Percentiles rank a stretch among this genome's conserved stretches.
Conservation (phyloP, 2,329 filamentous ascomycete genomes). For the Mycosphaerella arachidis region DNA sequence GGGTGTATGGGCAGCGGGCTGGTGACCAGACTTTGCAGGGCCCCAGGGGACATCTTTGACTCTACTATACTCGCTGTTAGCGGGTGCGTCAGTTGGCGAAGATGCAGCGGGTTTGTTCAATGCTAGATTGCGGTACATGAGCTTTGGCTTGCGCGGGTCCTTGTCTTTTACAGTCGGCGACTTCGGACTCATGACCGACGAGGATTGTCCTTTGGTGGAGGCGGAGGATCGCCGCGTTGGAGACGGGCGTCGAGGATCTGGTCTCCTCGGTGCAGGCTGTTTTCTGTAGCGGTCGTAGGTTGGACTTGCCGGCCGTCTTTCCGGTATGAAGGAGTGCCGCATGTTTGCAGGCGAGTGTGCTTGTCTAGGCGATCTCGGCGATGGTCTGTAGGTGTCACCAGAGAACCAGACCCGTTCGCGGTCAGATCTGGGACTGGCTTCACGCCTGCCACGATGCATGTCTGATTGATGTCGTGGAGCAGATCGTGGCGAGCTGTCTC, state of each 20-base stretch:
- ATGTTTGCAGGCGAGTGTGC: background rate
- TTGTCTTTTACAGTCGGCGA: background rate
- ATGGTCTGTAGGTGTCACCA: background rate
- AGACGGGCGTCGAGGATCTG: background rate
- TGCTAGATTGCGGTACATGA: background rate
- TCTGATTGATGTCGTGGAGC: background rate
- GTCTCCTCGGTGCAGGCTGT: background rate
- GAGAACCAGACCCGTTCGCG: background rate
- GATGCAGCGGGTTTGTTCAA: constrained; percentile 2
- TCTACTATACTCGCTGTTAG: constrained; percentile 13
- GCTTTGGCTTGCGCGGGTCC: background rate
- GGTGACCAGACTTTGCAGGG: constrained; percentile 1
- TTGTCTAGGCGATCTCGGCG: background rate
- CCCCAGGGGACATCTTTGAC: constrained; percentile 20
- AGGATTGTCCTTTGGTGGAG: background rate
- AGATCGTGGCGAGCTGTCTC: background rate
- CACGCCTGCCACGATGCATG: background rate
- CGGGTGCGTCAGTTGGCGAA: background rate
- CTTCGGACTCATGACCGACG: background rate
- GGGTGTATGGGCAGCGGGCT: background rate
- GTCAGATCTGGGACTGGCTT: constrained; percentile 18
- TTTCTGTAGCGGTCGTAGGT: background rate
- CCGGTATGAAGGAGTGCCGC: background rate
- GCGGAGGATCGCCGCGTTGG: background rate
- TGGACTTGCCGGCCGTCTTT: background rate